These are phyloP conservation scores for Plasmodium knowlesi DNA, from an alignment of 169 alveolate genomes.

Conservation along the genomic window DNA sequence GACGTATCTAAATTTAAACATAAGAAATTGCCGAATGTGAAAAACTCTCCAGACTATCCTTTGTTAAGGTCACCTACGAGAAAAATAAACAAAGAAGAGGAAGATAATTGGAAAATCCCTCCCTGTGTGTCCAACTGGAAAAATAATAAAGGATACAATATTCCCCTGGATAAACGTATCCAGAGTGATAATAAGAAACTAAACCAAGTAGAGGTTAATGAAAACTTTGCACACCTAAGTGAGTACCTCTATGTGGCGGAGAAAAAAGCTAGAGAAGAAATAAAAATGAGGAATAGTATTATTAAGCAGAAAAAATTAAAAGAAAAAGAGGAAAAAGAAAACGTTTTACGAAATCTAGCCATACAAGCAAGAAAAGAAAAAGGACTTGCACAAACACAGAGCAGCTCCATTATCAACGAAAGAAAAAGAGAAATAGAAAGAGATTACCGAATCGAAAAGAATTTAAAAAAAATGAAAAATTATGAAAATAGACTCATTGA, in stretches of 20 bases:
- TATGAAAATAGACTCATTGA: conserved; percentile 65
- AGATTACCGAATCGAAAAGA: conserved; percentile 83
- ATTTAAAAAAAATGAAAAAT: conserved; percentile 79
- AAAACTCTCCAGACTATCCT: conserved; percentile 91
- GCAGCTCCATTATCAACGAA: conserved; percentile 68
- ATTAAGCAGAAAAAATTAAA: conserved; percentile 89
- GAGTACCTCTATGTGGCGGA: conserved; percentile 96
- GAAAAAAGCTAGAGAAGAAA: conserved; percentile 96
- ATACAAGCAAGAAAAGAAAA: conserved; percentile 92
- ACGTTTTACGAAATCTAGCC: conserved; percentile 91
- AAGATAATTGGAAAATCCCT: conserved; percentile 97
- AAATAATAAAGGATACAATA: conserved; percentile 97
- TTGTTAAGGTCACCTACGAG: conserved; percentile 94
- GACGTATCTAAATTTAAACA: conserved; percentile 96
- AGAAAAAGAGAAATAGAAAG: conserved; percentile 87
- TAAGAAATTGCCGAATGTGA: conserved; percentile 93
- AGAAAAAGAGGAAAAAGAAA: conserved; percentile 93
- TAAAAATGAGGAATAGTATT: conserved; percentile 94
- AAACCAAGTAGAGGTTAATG: conserved; percentile 92
- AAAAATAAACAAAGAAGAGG: conserved; percentile 95
- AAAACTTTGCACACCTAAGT: conserved; percentile 94
- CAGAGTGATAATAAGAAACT: conserved; percentile 97
- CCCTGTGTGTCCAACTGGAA: conserved; percentile 98
- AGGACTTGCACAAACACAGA: conserved; percentile 18
- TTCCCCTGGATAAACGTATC: conserved; percentile 97